phyloP scores from a whole-genome alignment of 2,329 filamentous ascomycete species.

The Aureobasidium sp. region DNA sequence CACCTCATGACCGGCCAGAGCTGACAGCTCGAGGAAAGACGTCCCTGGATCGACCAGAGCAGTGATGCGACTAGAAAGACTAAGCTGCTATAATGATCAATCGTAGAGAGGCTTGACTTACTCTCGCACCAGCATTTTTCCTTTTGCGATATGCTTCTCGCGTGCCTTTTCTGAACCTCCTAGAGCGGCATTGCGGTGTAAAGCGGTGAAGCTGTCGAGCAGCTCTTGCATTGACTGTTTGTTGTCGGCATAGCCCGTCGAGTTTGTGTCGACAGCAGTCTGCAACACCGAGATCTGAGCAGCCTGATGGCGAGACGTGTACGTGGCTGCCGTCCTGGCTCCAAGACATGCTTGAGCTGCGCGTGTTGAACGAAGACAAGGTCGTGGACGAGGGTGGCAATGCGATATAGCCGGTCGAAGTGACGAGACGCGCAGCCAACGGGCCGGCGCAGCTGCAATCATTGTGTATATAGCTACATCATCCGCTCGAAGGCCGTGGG shows the following conservation, averaged over 20 bases:
- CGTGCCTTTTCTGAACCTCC: constrained; percentile 77
- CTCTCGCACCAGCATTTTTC: constrained; percentile 92
- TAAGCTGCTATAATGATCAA: background rate
- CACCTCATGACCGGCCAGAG: constrained; percentile 78
- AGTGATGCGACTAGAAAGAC: constrained; percentile 54
- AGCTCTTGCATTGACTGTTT: constrained; percentile 67
- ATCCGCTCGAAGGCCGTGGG: background rate
- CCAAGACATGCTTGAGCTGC: background rate
- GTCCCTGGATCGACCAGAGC: constrained; percentile 83
- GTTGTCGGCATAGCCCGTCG: constrained; percentile 76
- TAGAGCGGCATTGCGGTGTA: constrained; percentile 55
- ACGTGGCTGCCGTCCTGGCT: constrained; percentile 49
- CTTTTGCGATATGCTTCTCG: constrained; percentile 77
- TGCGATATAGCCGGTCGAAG: background rate
- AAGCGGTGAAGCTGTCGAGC: constrained; percentile 57
- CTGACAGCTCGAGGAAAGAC: constrained; percentile 85
- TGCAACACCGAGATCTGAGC: constrained; percentile 74
- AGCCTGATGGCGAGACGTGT: constrained; percentile 75
- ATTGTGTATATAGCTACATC: constrained; percentile 7
- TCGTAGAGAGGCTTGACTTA: constrained; percentile 21
- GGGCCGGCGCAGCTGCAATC: background rate
- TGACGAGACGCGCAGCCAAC: background rate
- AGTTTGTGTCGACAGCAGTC: constrained; percentile 67
- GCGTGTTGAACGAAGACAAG: background rate
- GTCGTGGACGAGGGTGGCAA: background rate